phyloP scores from a whole-genome alignment of 2,329 filamentous ascomycete species.

The Ilyonectria sp. region DNA sequence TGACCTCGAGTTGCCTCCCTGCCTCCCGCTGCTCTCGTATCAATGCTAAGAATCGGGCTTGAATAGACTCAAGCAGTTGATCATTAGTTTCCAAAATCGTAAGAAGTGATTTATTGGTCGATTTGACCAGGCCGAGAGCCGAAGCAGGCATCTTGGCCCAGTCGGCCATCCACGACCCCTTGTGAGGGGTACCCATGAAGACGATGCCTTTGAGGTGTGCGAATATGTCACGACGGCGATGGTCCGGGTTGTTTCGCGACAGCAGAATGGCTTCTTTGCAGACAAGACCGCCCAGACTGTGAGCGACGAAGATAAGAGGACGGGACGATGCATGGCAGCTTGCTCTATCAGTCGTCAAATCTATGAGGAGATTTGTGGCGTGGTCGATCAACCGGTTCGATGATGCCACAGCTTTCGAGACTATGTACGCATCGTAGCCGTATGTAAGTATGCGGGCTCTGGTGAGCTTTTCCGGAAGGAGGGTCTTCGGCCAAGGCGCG shows the following conservation, averaged over 20 bases:
- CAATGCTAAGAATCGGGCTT: slow-evolving; percentile 48
- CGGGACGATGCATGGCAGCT: too few relatives aligned
- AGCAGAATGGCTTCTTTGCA: slow-evolving; percentile 54
- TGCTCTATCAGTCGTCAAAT: too few relatives aligned
- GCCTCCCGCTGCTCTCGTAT: slow-evolving; percentile 39
- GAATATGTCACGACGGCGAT: slow-evolving; percentile 49
- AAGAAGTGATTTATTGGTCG: slow-evolving; percentile 51
- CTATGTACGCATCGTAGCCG: too few relatives aligned
- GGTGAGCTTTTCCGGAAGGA: too few relatives aligned
- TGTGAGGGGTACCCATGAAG: slow-evolving; percentile 59
- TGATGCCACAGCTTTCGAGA: too few relatives aligned
- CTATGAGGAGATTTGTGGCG: too few relatives aligned
- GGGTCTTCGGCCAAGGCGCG: too few relatives aligned
- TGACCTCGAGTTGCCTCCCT: slow-evolving; percentile 43
- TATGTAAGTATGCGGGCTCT: too few relatives aligned
- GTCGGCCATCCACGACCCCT: slow-evolving; percentile 52
- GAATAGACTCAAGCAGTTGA: slow-evolving; percentile 47
- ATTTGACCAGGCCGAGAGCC: slow-evolving; percentile 50
- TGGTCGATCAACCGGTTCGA: too few relatives aligned
- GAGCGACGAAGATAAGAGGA: too few relatives aligned
- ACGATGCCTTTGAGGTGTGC: slow-evolving; percentile 46
- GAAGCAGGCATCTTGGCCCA: slow-evolving; percentile 51
- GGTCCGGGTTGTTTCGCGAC: slow-evolving; percentile 50
- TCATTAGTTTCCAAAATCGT: slow-evolving; percentile 41
- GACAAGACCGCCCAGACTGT: slow-evolving; percentile 42